Evolutionary conservation across 306 rosid species (phyloP).

Genomic region (Alnus rubra): DNA sequence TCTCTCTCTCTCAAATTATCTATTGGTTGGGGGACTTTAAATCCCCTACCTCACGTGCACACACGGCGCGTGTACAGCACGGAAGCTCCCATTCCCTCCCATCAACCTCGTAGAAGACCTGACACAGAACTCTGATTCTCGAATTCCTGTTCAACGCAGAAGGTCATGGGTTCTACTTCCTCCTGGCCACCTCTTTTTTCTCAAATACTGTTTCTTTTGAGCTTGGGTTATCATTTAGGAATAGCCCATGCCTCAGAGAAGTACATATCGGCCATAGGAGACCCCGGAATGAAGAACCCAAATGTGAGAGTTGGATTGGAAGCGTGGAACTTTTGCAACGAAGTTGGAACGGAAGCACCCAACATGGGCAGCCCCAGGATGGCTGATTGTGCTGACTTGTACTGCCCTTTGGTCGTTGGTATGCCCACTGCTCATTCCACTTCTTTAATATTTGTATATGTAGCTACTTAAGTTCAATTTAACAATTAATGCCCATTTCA

Average conservation of each 20-base stretch:
- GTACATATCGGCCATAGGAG: conserved; percentile 49
- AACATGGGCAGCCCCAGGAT: conserved; percentile 61
- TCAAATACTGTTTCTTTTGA: conserved; percentile 15
- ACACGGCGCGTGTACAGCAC: neutral
- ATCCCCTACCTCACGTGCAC: neutral
- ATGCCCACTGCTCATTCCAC: neutral
- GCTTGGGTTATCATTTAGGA: neutral
- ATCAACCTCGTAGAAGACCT: neutral
- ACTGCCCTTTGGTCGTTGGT: conserved; percentile 32
- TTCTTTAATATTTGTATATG: neutral
- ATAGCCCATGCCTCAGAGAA: conserved; percentile 15
- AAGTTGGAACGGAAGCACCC: conserved; percentile 64
- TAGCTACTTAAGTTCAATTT: neutral
- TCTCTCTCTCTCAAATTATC: neutral
- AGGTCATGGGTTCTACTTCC: conserved; percentile 22
- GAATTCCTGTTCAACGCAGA: neutral
- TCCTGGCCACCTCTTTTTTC: conserved; percentile 14
- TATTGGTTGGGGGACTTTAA: neutral
- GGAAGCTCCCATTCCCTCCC: neutral
- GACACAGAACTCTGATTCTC: neutral
- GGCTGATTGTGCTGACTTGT: conserved; percentile 57
- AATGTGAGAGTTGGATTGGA: conserved; percentile 56
- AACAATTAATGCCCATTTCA: neutral
- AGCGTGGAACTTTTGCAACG: conserved; percentile 65
- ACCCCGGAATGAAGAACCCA: conserved; percentile 54